Base-by-base conservation (phyloP, 805 yeast genomes). In the Barnettozyma sp. region DNA sequence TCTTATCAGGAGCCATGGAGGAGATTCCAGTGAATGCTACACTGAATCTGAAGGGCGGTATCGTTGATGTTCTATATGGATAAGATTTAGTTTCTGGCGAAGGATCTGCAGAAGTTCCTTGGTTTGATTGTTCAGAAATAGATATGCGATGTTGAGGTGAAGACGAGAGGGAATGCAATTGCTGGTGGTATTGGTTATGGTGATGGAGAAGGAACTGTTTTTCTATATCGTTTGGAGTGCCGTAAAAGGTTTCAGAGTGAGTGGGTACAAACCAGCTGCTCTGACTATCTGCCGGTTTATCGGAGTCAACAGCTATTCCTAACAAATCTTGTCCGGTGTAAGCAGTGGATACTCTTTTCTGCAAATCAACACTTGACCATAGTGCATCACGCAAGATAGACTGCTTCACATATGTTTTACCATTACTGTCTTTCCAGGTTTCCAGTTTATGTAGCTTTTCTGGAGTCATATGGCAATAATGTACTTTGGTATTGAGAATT, bases 21-120 rank as follows among this genome's bases (percentile, higher is more conserved):
- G 70, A 63, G 3, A 73, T 64, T 35, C 70, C 63, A 7, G 67
- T 61, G 50, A 73, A 73, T 4, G 73, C 70, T 33, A 72, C 63
- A 0, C 76, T 67, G 46, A 73, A 71, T 36, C 79, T 50, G 45
- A 68, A 72, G 1, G 79, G 78, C 6, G 78, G 79, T 26, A 63
- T 61, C 25, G 59, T 57, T 0, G 78, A 59, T 57, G 68, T 60
- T 14, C 50, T 56, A 37, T 55, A 62, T 6, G 38, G 26, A n/a
- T n/a, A n/a, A n/a, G n/a, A n/a, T n/a, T n/a, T n/a, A n/a, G n/a
- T n/a, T n/a, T n/a, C n/a, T n/a, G n/a, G n/a, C n/a, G n/a, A n/a
- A n/a, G n/a, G n/a, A n/a, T n/a, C n/a, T n/a, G n/a, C n/a, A n/a
- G n/a, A n/a, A n/a, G n/a, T n/a, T n/a, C n/a, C n/a, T n/a, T n/a